phyloP scores from a whole-genome alignment of 208 protist genomes.

The Porcisia hertigi region DNA sequence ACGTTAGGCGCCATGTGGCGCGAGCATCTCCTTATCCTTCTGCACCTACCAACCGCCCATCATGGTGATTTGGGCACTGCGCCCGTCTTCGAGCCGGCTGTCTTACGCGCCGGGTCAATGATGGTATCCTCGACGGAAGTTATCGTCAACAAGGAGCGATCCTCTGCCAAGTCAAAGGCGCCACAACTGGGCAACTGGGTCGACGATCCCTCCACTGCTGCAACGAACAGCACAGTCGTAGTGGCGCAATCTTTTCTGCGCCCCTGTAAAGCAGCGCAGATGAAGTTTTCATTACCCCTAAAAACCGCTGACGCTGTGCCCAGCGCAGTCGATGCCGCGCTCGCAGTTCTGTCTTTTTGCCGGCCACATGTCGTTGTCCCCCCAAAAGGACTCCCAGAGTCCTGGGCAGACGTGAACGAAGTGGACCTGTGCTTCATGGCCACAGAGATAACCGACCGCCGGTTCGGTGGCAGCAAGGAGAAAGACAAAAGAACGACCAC shows the following conservation, averaged over 20 bases:
- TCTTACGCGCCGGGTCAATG: background rate
- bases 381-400: slow-evolving; percentile 4
- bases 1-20: slow-evolving; percentile 29
- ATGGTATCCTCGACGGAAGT: background rate
- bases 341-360: slow-evolving; percentile 7
- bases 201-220: background rate
- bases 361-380: slow-evolving; percentile 9
- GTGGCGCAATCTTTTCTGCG: slow-evolving; percentile 24
- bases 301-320: background rate
- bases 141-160: background rate
- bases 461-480: background rate
- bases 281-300: background rate
- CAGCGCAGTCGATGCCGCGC: slow-evolving; percentile 4
- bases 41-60: slow-evolving; percentile 28
- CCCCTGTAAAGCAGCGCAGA: background rate
- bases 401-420: slow-evolving; percentile 38
- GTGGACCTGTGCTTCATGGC: slow-evolving; percentile 5
- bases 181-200: background rate
- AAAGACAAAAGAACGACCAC: background rate
- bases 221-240: background rate
- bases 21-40: slow-evolving; percentile 9
- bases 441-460: background rate
- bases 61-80: background rate
- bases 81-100: background rate
- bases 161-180: background rate